Evolutionary conservation across 176 grass and related monocot genomes (phyloP), one percentile per base, ranked within the genome.

Genomic region (Triticum dicoccoides): DNA sequence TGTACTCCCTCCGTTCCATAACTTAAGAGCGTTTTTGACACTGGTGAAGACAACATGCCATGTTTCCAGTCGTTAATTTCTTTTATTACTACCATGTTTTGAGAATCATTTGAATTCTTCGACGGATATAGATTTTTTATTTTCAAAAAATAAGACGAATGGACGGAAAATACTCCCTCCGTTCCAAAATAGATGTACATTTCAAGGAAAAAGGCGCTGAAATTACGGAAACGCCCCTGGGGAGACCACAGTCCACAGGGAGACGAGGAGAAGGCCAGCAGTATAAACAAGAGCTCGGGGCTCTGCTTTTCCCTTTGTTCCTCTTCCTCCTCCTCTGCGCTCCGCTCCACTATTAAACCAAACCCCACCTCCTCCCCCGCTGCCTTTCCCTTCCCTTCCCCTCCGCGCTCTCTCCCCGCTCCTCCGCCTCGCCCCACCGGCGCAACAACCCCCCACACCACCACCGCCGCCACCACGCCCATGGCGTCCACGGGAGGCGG

Each of bases 401-500:
- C 58, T 30, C 14, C 61, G 74, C 81, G 11, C 80, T 14, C 81
- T 44, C 32, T 13, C 52, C 7, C 66, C 61, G 44, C 69, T 5
- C 1, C 27, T 8, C 33, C 30, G 3, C 54, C 62, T 27, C 24
- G 12, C 29, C 20, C 27, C 45, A 2, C 25, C 54, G 52, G 67
- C 86, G 62, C 88, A 77, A 29, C 69, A 11, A 15, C 88, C 8
- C 77, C 76, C 74, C 6, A 12, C 42, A 5, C 47, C 52, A 79
- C 69, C 41, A 56, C 73, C 73, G 72, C 61, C 39, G 42, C 73
- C 73, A 59, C 47, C 52, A 79, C 70, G 47, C 51, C 86, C 69
- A 91, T 91, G 89, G 86, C 62, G 77, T 84, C 49, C 77, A 45
- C 37, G 82, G 69, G 82, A 75, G 82, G 82, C 35, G 89, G 86